These are phyloP conservation scores for Candida succiphila DNA, from an alignment of 805 yeast species.

Conservation along the genomic window DNA sequence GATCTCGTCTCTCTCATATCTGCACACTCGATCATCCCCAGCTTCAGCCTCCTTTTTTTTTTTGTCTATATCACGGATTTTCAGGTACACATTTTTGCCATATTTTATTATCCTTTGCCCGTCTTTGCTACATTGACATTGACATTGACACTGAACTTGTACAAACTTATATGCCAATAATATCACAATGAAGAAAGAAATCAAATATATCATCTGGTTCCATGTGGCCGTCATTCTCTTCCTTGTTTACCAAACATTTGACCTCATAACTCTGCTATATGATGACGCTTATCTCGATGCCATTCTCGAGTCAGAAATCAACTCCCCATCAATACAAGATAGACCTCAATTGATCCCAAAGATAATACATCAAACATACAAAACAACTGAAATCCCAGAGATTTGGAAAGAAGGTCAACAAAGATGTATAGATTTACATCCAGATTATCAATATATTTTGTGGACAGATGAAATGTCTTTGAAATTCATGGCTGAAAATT, in stretches of 20 bases:
- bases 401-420: conserved; percentile 74
- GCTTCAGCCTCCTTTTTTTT: no score
- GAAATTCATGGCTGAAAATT: conserved; percentile 67
- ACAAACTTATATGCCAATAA: no score
- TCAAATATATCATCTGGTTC: conserved; percentile 48
- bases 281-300: conserved; percentile 65
- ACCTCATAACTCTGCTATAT: conserved; percentile 61
- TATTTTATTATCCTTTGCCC: no score
- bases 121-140: no score
- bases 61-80: no score
- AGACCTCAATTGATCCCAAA: conserved; percentile 65
- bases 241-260: conserved; percentile 55
- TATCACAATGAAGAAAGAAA: conserved; percentile 55
- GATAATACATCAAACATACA: conserved; percentile 90
- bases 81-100: no score
- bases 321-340: conserved; percentile 31
- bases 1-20: no score
- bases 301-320: conserved; percentile 49
- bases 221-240: conserved; percentile 46
- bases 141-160: no score
- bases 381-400: conserved; percentile 68
- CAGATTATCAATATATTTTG: conserved; percentile 77
- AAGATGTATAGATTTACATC: conserved; percentile 68
- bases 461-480: conserved; percentile 88
- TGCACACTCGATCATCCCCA: no score